These are phyloP conservation scores for Polymyxa betae DNA, from an alignment of 208 protist species.

Conservation along the genomic window DNA sequence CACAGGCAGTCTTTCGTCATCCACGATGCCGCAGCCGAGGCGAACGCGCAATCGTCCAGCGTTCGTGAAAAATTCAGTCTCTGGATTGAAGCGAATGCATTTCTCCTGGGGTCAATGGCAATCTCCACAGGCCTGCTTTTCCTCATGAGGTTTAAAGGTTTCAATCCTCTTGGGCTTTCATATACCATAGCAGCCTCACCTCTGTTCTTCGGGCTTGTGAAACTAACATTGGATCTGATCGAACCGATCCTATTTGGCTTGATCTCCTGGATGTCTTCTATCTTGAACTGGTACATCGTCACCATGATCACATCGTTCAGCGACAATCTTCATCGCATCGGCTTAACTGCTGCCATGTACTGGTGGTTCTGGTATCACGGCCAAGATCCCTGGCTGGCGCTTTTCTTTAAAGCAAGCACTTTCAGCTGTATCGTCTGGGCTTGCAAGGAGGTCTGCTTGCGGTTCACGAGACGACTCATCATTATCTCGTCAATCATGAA, in stretches of 20 bases:
- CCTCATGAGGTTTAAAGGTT: neutral
- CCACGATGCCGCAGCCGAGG: neutral
- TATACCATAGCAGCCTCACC: neutral
- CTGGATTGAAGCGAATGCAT: conserved; percentile 17
- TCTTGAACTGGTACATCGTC: neutral
- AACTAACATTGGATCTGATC: neutral
- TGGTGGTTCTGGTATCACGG: neutral
- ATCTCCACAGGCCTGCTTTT: neutral
- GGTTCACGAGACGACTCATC: neutral
- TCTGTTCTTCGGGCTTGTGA: neutral
- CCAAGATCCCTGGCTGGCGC: neutral
- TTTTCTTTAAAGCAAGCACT: neutral
- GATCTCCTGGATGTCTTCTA: neutral
- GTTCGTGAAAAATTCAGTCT: neutral
- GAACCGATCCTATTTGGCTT: conserved; percentile 25
- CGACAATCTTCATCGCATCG: neutral
- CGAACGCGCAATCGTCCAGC: neutral
- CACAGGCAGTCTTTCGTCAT: conserved; percentile 2
- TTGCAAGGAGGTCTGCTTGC: neutral
- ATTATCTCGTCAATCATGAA: neutral
- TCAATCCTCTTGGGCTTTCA: neutral
- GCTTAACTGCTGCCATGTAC: neutral
- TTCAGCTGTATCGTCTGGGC: neutral
- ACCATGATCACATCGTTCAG: neutral
- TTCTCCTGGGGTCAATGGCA: neutral